Evolutionary conservation across 2,329 filamentous ascomycete species (phyloP).

Genomic region (Verticillium klebahnii): DNA sequence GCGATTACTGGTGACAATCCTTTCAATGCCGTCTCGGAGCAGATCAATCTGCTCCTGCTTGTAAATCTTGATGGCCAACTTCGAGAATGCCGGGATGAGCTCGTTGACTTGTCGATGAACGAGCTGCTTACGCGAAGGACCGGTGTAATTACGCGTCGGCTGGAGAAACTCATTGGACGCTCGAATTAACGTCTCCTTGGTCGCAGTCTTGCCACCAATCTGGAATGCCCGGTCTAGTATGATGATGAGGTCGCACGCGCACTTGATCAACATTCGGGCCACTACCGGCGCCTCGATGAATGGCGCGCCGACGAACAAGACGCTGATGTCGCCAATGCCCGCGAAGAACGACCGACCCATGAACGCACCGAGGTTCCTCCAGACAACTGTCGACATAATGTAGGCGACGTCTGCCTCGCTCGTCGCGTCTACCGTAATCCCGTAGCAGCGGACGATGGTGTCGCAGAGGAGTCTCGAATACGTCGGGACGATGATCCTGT

Average conservation of each 20-base stretch:
- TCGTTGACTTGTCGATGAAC: neutral
- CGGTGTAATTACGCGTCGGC: neutral
- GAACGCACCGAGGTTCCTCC: slow-evolving; percentile 17
- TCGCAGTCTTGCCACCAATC: neutral
- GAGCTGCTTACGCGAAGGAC: neutral
- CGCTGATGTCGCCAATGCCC: slow-evolving; percentile 15
- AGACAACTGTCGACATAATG: slow-evolving; percentile 14
- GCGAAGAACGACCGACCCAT: slow-evolving; percentile 16
- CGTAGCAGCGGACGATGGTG: slow-evolving; percentile 18
- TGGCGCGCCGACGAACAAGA: slow-evolving; percentile 4
- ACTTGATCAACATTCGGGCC: slow-evolving; percentile 8
- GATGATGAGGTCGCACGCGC: slow-evolving; percentile 9
- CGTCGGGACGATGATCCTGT: slow-evolving; percentile 14
- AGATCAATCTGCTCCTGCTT: neutral
- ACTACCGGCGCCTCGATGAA: slow-evolving; percentile 6
- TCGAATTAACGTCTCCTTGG: neutral
- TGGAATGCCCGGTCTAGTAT: slow-evolving; percentile 4
- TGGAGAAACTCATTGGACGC: neutral
- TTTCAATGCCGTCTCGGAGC: neutral
- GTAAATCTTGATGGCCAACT: neutral
- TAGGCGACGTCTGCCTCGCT: slow-evolving; percentile 15
- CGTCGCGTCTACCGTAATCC: slow-evolving; percentile 8
- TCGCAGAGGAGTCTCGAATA: slow-evolving; percentile 17
- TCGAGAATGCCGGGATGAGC: neutral
- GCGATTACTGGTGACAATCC: neutral